Evolutionary conservation across 345 rosid genomes (phyloP).

Genomic region (Salix arbutifolia): DNA sequence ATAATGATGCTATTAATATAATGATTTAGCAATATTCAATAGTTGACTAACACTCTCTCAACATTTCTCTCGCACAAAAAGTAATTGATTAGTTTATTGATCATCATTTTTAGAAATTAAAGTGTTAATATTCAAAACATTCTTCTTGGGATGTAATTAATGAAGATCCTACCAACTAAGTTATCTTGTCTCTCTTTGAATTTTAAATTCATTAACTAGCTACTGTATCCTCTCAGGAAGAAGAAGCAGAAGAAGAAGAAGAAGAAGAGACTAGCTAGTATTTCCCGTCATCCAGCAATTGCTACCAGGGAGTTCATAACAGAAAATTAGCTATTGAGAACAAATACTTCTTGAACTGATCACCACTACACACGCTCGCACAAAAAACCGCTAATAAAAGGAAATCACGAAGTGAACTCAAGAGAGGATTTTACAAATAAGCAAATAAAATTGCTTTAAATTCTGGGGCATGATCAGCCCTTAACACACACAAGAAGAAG

Average conservation of each 20-base stretch:
- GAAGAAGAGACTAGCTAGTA: background rate
- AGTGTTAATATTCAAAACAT: background rate
- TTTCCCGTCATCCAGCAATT: background rate
- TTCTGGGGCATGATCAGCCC: background rate
- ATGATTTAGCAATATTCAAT: no score
- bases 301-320: background rate
- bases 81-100: background rate
- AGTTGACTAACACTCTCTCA: no score
- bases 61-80: background rate
- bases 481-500: background rate
- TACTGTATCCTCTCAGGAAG: background rate
- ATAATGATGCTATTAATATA: background rate
- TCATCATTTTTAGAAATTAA: background rate
- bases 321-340: background rate
- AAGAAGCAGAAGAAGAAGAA: background rate
- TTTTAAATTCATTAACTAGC: background rate
- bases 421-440: background rate
- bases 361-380: no score
- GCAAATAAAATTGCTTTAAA: background rate
- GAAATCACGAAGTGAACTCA: background rate
- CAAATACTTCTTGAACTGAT: no score
- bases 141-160: background rate
- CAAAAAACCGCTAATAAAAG: background rate
- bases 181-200: background rate
- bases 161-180: background rate